phyloP scores from a whole-genome alignment of 768 basidiomycete species.

The Phanerochaete carnosa region DNA sequence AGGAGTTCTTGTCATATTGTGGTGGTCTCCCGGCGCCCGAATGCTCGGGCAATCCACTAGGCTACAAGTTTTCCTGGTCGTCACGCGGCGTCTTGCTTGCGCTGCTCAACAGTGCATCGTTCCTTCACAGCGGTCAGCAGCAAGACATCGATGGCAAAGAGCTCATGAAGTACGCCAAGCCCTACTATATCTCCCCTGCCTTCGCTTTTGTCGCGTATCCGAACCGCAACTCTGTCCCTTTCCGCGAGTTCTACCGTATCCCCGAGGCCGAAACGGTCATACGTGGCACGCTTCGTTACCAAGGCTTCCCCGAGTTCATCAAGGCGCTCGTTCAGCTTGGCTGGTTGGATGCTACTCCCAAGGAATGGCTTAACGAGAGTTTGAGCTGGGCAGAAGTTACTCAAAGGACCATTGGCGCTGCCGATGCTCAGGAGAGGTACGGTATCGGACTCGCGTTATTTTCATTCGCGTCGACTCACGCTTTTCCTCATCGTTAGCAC shows the following conservation, averaged over 20 bases:
- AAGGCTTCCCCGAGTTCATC: constrained; percentile 96
- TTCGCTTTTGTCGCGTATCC: constrained; percentile 97
- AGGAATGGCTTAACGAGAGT: constrained; percentile 74
- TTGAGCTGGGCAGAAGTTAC: constrained; percentile 85
- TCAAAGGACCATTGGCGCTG: constrained; percentile 68
- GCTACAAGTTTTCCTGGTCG: constrained; percentile 99
- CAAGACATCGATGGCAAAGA: constrained; percentile 72
- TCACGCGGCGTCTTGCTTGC: constrained; percentile 95
- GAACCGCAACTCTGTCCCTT: constrained; percentile 90
- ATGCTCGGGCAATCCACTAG: constrained; percentile 90
- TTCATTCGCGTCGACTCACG: background rate
- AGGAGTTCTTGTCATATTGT: constrained; percentile 91
- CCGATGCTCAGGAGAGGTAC: constrained; percentile 67
- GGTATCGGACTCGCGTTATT: background rate
- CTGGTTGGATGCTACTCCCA: constrained; percentile 72
- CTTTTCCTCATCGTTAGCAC: constrained; percentile 44
- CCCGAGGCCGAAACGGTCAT: constrained; percentile 92
- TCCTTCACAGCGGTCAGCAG: constrained; percentile 62
- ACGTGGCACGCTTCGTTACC: constrained; percentile 91
- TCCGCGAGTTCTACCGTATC: constrained; percentile 89
- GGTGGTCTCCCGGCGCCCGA: constrained; percentile 94
- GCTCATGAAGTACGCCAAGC: constrained; percentile 87
- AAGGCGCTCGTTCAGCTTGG: constrained; percentile 82
- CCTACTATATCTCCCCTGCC: constrained; percentile 93
- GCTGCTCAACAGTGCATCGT: constrained; percentile 86